Evolutionary conservation across 208 protist genomes (phyloP), one percentile per base, ranked within the genome.

Genomic region (Leishmania braziliensis): DNA sequence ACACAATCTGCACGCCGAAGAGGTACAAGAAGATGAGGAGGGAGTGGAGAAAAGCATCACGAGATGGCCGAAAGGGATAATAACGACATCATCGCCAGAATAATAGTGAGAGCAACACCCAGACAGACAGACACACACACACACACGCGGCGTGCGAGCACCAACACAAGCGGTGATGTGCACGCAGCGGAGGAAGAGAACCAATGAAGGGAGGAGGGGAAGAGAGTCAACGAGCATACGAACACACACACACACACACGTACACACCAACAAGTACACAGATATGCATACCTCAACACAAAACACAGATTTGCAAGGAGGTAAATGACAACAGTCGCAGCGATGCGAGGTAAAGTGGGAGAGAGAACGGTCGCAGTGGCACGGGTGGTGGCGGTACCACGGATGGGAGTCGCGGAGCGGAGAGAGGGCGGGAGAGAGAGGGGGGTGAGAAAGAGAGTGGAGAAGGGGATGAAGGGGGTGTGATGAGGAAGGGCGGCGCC

Each of bases 361-460:
- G 46, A 29, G 46, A 29, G 43, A 51, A 18, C 39, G 46, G 46
- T 5, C 8, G 36, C 69, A 73, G 39, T 33, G 23, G 39, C 46
- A 73, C 69, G 14, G 39, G 71, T 14, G n/a, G 53, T 62, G 18
- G 33, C 51, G 6, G 72, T 62, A 48, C 33, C 72, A 46, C 29
- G 18, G 36, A 78, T 65, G 75, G 29, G 39, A 12, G 10, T 36
- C n/a, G 23, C 8, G 58, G 23, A 33, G 9, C 48, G 36, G 33
- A 50, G 50, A 43, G 14, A 56, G 48, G 36, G 73, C 18, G 71
- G n/a, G 51, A 58, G 73, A 26, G 33, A 39, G 50, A 48, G 43
- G 43, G 43, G 43, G 43, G 73, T 12, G 48, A 78, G 48, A 78
- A n/a, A n/a, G 53, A 36, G 74, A 33, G 73, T 10, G 54, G n/a